Base-by-base conservation (phyloP, 2,329 filamentous ascomycete species). In the Sclerotinia subarctica region DNA sequence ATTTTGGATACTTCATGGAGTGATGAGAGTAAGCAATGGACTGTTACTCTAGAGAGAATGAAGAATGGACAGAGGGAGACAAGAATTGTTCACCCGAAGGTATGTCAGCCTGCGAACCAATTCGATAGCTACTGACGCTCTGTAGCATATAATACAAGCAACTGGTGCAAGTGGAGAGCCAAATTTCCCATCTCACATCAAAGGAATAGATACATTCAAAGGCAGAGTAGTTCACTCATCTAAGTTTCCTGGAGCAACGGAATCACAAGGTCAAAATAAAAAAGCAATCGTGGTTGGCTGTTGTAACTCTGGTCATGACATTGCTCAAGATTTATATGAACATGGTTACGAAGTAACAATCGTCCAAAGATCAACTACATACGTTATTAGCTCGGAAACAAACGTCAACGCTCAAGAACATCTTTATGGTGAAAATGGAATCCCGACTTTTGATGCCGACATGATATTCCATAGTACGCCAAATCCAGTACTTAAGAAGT, bases 221-320 rank as follows among this genome's bases (percentile, higher is more conserved):
- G 89, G 89, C 49, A 44, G 46, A 47, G 72, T 90, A 10, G 86
- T 85, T 70, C 89, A 91, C 69, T 89, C 87, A 0, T 85, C 86
- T 0, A 82, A 86, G 2, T 88, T 88, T 70, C 77, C 80, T 0
- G 87, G 86, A 0, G 85, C 86, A 0, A 76, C 77, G 3, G 76
- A 70, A 17, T 69, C 81, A 0, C 75, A 81, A 2, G 78, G 80
- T 19, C 77, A 80, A 24, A 83, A 83, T 1, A 88, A 87, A 75
- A 88, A 85, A 69, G 88, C 86, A 0, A 78, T 91, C 1, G 84
- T 92, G 0, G 81, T 92, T 0, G 90, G 89, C 1, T 87, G 85
- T 1, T 90, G 88, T 76, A 91, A 90, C 77, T 90, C 87, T 0
- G 87, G 82, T 7, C 87, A 90, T 72, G 89, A 91, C 72, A 91